A percentile compares a stretch with the other conserved stretches of the same genome.
Evolutionary conservation across 495 filamentous ascomycete genomes (phyloP).

Genomic region (Paragyromitra xinjiangensis): DNA sequence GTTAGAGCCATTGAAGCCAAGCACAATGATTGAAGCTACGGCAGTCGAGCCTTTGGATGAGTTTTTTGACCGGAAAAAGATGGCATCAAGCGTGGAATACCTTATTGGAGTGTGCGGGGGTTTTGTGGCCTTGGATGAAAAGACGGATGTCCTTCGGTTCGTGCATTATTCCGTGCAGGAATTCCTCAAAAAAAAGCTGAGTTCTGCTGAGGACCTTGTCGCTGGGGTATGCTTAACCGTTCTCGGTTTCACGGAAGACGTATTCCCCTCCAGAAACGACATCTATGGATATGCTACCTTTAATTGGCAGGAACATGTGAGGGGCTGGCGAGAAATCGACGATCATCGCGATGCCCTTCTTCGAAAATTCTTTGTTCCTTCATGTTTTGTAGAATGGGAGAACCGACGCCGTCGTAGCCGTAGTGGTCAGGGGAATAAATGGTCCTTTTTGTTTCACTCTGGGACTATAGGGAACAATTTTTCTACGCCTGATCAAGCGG

Average conservation of each 20-base stretch:
- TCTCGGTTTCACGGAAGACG: neutral
- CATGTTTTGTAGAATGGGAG: neutral
- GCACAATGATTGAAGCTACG: constrained; percentile 9
- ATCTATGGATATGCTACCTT: neutral
- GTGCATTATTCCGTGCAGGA: constrained; percentile 25
- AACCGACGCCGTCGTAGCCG: too few relatives aligned
- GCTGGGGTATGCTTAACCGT: constrained; percentile 5
- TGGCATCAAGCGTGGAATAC: neutral
- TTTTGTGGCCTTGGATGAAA: constrained; percentile 6
- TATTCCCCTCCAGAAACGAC: neutral
- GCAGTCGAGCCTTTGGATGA: neutral
- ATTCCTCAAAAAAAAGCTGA: neutral
- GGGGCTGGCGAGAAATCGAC: neutral
- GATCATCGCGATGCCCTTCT: neutral
- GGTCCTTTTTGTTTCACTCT: neutral
- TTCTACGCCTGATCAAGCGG: neutral
- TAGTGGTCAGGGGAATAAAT: neutral
- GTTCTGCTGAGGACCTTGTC: neutral
- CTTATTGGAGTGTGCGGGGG: neutral
- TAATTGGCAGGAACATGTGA: neutral
- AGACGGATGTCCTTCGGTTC: neutral
- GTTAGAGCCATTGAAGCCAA: neutral
- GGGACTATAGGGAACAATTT: too few relatives aligned
- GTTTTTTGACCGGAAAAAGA: neutral
- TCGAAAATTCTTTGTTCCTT: neutral